A percentile compares a stretch with the other conserved stretches of the same genome.
These are phyloP conservation scores for Entamoeba invadens DNA, from an alignment of 208 protist species.

Conservation along the genomic window DNA sequence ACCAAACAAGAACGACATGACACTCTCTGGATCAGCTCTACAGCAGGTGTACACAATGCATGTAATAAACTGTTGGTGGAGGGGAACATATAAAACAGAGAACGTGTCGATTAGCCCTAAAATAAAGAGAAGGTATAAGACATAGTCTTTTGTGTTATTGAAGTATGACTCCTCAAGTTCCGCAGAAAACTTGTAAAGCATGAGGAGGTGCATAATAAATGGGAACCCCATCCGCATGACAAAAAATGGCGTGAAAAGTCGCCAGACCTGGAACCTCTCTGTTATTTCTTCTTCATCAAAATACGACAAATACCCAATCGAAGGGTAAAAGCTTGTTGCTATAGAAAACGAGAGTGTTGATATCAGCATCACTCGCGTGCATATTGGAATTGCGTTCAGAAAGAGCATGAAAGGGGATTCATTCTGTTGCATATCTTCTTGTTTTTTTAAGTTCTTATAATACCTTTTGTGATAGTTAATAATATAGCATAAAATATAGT, in stretches of 20 bases:
- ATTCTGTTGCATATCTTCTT: neutral
- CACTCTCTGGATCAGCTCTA: neutral
- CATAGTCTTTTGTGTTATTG: neutral
- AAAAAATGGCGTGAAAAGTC: neutral
- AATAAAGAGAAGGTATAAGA: neutral
- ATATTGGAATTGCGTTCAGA: neutral
- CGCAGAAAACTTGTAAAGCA: neutral
- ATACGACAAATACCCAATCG: neutral
- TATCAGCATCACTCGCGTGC: neutral
- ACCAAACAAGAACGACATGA: neutral
- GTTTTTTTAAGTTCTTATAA: neutral
- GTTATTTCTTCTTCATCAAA: neutral
- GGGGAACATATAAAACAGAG: neutral
- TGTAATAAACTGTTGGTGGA: neutral
- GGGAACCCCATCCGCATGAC: neutral
- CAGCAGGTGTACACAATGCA: neutral
- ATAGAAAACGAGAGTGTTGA: neutral
- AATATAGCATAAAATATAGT: too few relatives aligned
- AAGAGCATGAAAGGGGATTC: neutral
- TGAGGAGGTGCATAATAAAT: neutral
- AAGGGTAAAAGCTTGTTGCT: neutral
- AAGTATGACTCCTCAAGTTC: neutral
- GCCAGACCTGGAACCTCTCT: neutral
- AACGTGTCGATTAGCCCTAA: neutral
- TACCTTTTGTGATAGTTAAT: too few relatives aligned